phyloP scores from a whole-genome alignment of 2,329 filamentous ascomycete genomes.

The Colletotrichum brevisporum region DNA sequence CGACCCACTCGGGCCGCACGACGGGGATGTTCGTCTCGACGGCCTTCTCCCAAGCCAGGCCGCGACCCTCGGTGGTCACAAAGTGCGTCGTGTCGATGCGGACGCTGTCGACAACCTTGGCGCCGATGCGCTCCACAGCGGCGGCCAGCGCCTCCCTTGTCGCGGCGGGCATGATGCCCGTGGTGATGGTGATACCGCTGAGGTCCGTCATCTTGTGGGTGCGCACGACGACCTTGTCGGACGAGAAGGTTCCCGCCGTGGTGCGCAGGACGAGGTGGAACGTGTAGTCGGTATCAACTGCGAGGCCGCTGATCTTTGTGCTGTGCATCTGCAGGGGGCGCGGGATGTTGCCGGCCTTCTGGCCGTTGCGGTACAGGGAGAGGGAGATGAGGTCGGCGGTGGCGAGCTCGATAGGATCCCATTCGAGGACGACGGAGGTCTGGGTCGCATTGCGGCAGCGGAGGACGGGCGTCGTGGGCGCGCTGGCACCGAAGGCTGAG shows the following conservation, averaged over 20 bases:
- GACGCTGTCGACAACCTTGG: constrained; percentile 89
- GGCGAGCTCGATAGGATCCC: constrained; percentile 94
- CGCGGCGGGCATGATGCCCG: constrained; percentile 83
- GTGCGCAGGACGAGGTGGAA: constrained; percentile 95
- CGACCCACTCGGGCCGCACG: constrained; percentile 96
- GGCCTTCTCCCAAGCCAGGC: constrained; percentile 94
- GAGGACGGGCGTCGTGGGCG: constrained; percentile 82
- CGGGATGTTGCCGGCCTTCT: constrained; percentile 96
- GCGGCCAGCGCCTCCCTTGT: constrained; percentile 79
- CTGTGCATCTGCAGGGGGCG: constrained; percentile 88
- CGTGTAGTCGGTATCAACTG: constrained; percentile 95
- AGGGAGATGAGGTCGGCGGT: constrained; percentile 93
- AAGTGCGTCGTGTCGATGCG: constrained; percentile 99
- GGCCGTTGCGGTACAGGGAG: constrained; percentile 93
- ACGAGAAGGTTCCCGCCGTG: constrained; percentile 87
- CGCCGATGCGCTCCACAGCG: constrained; percentile 90
- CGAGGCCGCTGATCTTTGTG: constrained; percentile 96
- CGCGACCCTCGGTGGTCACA: constrained; percentile 93
- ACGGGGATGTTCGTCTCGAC: constrained; percentile 98
- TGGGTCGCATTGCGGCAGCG: constrained; percentile 98
- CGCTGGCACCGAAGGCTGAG: constrained; percentile 84
- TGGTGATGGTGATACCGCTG: constrained; percentile 93
- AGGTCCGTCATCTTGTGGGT: constrained; percentile 99
- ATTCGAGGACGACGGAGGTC: constrained; percentile 98
- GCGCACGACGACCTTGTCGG: constrained; percentile 85